Evolutionary conservation across 148 eudicot genomes (phyloP), one percentile per base, ranked within the genome.

Genomic region (Nepenthes gracilis): DNA sequence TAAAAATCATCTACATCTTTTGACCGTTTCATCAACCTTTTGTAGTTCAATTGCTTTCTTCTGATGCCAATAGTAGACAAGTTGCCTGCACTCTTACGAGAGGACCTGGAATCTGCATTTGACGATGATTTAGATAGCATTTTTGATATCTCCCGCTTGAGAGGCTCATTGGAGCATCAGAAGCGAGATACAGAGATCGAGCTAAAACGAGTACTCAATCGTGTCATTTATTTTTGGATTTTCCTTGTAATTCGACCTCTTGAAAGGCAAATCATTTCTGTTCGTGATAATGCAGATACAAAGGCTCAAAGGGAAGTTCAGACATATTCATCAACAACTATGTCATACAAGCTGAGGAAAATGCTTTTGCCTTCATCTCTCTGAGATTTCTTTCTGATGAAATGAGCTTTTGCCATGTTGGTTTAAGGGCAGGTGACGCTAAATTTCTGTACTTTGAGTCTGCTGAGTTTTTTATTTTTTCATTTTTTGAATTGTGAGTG

Each of bases 51-150:
- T 62, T 92, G 97, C 80, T 92, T 92, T 75, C 86, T 92, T 64
- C 76, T 92, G 36, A 88, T 92, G 97, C 96, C 96, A 8, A 87
- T 92, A 67, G 96, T 88, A 5, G 97, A 92, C 82, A 85, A 92
- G 85, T 71, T 92, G 69, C 97, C 96, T 57, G 88, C 92, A 68
- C 88, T 86, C 54, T 82, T 92, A 9, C 81, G 96, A 4, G 87
- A 88, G 73, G 96, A 88, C 69, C 72, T 88, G 60, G 94, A 89
- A 63, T 83, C 78, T 49, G 81, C 85, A 43, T 85, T 88, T 55
- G 90, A 83, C 63, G 84, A 85, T 71, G 78, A 88, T 68, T 64
- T 82, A 48, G 96, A 92, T 62, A 78, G 63, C 76, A 76, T 88
- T 12, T 92, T 92, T 59, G 88, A 92, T 64, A 74, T 88, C 33